Evolutionary conservation across 805 yeast genomes (phyloP).

Genomic region (Wickerhamiella lipophila): DNA sequence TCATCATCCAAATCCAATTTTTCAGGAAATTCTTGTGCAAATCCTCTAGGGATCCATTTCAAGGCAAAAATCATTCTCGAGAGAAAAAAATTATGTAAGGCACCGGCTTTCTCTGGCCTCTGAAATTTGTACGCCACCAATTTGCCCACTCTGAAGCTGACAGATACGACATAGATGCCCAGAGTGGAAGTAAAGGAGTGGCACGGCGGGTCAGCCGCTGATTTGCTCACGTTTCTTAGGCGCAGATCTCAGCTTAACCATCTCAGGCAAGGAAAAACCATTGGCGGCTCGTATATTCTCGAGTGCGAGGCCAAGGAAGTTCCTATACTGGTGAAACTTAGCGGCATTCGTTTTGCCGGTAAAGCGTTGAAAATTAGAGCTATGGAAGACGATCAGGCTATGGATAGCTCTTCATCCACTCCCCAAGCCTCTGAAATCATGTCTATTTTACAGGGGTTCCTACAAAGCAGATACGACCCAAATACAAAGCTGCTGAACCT

Average conservation of each 20-base stretch:
- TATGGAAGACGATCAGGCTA: slow-evolving; percentile 2
- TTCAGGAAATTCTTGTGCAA: slow-evolving; percentile 83
- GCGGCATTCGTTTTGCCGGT: slow-evolving; percentile 77
- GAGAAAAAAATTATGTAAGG: background rate
- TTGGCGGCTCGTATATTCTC: slow-evolving; percentile 48
- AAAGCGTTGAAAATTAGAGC: slow-evolving; percentile 42
- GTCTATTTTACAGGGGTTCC: slow-evolving; percentile 46
- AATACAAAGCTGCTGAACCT: slow-evolving; percentile 56
- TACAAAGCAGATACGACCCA: slow-evolving; percentile 55
- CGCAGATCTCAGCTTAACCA: slow-evolving; percentile 46
- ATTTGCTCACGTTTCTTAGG: slow-evolving; percentile 53
- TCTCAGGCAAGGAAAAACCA: slow-evolving; percentile 42
- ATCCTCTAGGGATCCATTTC: slow-evolving; percentile 93
- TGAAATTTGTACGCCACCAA: no score
- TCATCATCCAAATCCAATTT: slow-evolving; percentile 79
- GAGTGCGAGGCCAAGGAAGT: slow-evolving; percentile 49
- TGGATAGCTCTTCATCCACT: background rate
- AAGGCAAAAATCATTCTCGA: slow-evolving; percentile 55
- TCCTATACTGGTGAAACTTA: slow-evolving; percentile 43
- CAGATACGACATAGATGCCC: background rate
- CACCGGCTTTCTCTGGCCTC: no score
- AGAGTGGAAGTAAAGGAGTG: slow-evolving; percentile 61
- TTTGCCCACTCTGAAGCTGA: no score
- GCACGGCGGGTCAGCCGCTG: slow-evolving; percentile 65
- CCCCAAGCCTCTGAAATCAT: slow-evolving; percentile 36